Base-by-base conservation (phyloP, 139 green algal species). In the Edaphochlamys debaryana region DNA sequence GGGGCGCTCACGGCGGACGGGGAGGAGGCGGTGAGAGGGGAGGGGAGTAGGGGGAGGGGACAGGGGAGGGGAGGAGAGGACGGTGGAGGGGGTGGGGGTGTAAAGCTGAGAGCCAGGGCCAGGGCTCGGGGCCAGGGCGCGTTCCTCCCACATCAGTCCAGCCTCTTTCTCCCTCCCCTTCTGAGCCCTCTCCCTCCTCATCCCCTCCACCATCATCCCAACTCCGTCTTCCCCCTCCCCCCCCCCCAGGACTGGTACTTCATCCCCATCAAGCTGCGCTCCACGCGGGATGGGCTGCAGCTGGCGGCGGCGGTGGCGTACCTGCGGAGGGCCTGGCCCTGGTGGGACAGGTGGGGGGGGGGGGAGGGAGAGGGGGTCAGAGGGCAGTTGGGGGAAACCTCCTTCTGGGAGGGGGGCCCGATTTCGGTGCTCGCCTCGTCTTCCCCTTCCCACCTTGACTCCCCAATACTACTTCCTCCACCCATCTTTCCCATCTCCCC, bases 191-290 rank as follows among this genome's bases (percentile, higher is more conserved):
- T n/a, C n/a, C n/a, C n/a, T n/a, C n/a, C n/a, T n/a, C n/a, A n/a
- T n/a, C n/a, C n/a, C n/a, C n/a, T n/a, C n/a, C n/a, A n/a, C n/a
- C n/a, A n/a, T n/a, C n/a, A n/a, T n/a, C n/a, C n/a, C n/a, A n/a
- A n/a, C n/a, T n/a, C n/a, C n/a, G n/a, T n/a, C n/a, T n/a, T n/a
- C n/a, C n/a, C n/a, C n/a, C n/a, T n/a, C n/a, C n/a, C n/a, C 36
- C 38, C 5, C 67, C 37, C 34, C 3, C 58, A 80, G 60, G 86
- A 90, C 66, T 88, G 71, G 77, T 90, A 69, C 70, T 86, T 79
- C 30, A 84, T 90, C 32, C 82, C 87, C 1, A 40, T 86, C 40
- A 82, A 79, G 40, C 48, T 81, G 41, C 77, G 84, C 0, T 56
- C 45, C 30, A 75, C 58, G 0, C 34, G 48, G 0, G 84, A 88